A percentile compares a stretch with the other conserved stretches of the same genome.
Conservation (phyloP, 225 moss, liverwort and hornwort species). For the Physcomitrellopsis africana region DNA sequence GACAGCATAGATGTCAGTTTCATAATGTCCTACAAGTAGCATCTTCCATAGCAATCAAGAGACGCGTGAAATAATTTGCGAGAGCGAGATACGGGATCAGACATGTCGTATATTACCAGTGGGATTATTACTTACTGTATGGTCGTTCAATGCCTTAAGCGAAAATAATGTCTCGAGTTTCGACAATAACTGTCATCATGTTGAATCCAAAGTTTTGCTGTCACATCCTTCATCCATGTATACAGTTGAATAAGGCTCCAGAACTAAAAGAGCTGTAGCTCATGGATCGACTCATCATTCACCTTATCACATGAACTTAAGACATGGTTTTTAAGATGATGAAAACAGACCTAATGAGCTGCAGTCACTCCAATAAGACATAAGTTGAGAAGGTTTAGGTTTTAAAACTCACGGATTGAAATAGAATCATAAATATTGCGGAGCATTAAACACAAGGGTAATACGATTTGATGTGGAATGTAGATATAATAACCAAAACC, state of each 20-base stretch:
- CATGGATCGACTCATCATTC: background rate
- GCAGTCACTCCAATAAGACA: background rate
- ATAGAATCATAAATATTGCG: conserved; percentile 1
- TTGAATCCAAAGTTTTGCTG: too few species aligned
- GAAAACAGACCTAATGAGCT: background rate
- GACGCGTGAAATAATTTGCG: background rate
- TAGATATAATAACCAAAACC: background rate
- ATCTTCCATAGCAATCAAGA: background rate
- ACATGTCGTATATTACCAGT: background rate
- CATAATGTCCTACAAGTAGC: background rate
- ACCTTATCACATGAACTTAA: background rate
- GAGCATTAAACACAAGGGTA: background rate
- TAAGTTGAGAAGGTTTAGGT: background rate
- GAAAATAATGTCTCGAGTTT: too few species aligned
- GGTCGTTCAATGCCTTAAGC: background rate
- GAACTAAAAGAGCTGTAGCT: background rate
- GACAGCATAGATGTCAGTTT: background rate
- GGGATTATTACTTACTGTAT: background rate
- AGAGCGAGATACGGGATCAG: background rate
- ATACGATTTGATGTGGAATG: background rate
- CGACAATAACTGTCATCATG: too few species aligned
- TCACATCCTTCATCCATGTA: conserved; percentile 4
- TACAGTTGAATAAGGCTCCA: conserved; percentile 4
- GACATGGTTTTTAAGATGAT: background rate
- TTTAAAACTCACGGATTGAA: background rate